phyloP scores from a whole-genome alignment of 257 asterid species.

The Plantago major region DNA sequence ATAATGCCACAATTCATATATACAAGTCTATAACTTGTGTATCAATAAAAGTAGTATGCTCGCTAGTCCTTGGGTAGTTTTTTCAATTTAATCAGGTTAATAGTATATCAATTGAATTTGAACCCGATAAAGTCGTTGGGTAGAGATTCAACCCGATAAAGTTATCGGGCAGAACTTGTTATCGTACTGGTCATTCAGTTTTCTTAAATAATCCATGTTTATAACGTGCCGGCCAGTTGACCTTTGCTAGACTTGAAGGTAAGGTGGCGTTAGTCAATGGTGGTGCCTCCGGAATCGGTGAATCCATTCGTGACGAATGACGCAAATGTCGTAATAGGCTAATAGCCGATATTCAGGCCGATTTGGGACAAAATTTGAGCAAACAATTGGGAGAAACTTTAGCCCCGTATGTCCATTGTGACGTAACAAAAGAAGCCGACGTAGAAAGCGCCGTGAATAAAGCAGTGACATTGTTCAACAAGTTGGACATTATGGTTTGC shows the following conservation, averaged over 20 bases:
- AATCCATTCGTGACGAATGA: constrained; percentile 15
- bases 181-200: no score
- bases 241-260: constrained; percentile 12
- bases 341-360: constrained; percentile 23
- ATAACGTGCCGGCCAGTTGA: no score
- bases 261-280: constrained; percentile 22
- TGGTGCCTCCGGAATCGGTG: constrained; percentile 22
- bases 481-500: constrained; percentile 21
- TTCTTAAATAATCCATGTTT: no score
- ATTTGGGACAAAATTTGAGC: constrained; percentile 8
- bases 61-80: no score
- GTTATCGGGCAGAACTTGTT: no score
- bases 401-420: constrained; percentile 17
- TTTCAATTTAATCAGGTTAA: no score
- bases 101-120: no score
- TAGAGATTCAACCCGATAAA: no score
- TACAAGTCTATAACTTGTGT: no score
- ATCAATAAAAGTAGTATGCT: no score
- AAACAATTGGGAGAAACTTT: background rate
- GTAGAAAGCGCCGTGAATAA: constrained; percentile 9
- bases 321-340: constrained; percentile 18
- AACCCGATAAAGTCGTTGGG: no score
- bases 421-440: constrained; percentile 20
- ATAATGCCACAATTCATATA: no score
- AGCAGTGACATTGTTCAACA: constrained; percentile 10